These are phyloP conservation scores for Penicillium macrosclerotiorum DNA, from an alignment of 495 filamentous ascomycete species.

Conservation along the genomic window DNA sequence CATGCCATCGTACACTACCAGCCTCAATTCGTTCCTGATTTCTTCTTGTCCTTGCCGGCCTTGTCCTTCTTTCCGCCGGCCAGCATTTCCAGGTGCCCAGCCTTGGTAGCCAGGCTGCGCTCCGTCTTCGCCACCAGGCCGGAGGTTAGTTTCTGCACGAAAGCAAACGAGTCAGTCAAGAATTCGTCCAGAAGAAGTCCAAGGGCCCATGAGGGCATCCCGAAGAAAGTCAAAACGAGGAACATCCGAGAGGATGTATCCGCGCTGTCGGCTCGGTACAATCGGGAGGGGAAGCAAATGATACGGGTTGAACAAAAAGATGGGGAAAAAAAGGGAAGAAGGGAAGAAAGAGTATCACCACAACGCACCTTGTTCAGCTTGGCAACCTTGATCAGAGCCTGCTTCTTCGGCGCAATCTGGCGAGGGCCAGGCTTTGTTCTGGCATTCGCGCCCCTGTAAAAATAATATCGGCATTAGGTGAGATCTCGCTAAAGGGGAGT, in stretches of 20 bases:
- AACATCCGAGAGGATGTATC: not conserved
- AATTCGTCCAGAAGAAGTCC: not conserved
- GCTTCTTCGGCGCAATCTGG: conserved; percentile 69
- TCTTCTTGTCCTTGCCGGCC: conserved; percentile 22
- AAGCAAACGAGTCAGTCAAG: not conserved
- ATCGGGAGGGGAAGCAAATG: no score
- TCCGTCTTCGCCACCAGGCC: conserved; percentile 66
- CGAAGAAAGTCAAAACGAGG: not conserved
- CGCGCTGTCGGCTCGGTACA: no score
- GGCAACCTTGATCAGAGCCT: conserved; percentile 53
- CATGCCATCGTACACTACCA: no score
- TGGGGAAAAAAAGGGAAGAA: no score
- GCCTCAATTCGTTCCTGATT: conserved; percentile 3
- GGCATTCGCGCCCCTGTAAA: conserved; percentile 12
- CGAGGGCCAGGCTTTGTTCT: conserved; percentile 55
- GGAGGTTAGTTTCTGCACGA: conserved; percentile 58
- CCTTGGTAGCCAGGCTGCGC: conserved; percentile 61
- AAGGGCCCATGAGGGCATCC: not conserved
- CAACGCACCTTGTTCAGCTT: conserved; percentile 61
- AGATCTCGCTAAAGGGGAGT: not conserved
- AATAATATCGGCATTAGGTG: not conserved
- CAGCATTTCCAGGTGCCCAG: conserved; percentile 72
- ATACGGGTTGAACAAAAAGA: no score
- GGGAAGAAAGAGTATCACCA: not conserved
- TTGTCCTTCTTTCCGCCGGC: conserved; percentile 62